Conservation (phyloP, 345 rosid genomes). For the Eucalyptus marginata region DNA sequence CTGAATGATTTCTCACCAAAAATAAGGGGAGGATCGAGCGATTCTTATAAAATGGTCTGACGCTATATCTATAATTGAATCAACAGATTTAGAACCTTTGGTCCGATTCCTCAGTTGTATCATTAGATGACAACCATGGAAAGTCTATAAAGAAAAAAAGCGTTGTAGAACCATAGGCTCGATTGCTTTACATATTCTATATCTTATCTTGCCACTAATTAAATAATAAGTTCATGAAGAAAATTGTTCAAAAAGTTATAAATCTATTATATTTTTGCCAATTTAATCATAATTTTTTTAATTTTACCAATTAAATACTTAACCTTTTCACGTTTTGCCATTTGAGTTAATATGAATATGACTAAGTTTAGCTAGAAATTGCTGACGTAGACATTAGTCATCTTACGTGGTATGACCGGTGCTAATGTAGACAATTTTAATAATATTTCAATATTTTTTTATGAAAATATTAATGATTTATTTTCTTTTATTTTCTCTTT, state of each 20-base stretch:
- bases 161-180: background rate
- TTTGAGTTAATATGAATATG: no score
- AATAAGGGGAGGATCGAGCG: background rate
- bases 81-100: background rate
- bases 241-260: no score
- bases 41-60: background rate
- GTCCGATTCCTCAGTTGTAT: background rate
- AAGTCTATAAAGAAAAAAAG: background rate
- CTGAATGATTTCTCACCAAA: no score
- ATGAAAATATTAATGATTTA: no score
- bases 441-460: no score
- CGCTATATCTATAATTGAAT: no score
- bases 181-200: background rate
- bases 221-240: no score
- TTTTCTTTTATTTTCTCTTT: no score
- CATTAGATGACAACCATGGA: background rate
- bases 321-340: background rate
- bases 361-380: rapidly evolving
- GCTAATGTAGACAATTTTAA: rapidly evolving
- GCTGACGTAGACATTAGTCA: rapidly evolving
- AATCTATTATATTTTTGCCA: no score
- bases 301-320: no score
- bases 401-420: rapidly evolving
- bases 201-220: background rate
- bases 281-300: no score